Conservation (phyloP, 2,329 filamentous ascomycete genomes). For the Penicillium sumatraense region DNA sequence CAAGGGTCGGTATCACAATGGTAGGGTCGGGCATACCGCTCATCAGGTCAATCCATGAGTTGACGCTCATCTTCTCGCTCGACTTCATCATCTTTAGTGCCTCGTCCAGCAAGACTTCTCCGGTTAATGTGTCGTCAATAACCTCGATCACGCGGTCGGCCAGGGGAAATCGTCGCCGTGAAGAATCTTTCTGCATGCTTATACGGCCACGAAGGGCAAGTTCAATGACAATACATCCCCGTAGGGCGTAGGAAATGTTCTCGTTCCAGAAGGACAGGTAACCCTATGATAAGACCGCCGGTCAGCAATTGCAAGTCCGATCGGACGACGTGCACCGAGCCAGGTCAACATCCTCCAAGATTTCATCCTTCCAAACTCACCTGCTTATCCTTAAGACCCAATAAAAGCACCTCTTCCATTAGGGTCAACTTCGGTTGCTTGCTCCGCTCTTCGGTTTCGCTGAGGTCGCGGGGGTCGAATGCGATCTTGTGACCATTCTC, state of each 20-base stretch:
- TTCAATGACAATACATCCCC: conserved; percentile 98
- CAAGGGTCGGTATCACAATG: conserved; percentile 4
- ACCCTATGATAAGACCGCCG: conserved; percentile 61
- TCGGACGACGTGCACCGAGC: not conserved
- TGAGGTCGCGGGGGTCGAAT: conserved; percentile 95
- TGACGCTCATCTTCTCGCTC: conserved; percentile 99
- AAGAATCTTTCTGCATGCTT: conserved; percentile 97
- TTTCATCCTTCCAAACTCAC: conserved; percentile 56
- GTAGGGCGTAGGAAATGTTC: conserved; percentile 97
- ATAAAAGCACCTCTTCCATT: conserved; percentile 96
- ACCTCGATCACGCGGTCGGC: conserved; percentile 96
- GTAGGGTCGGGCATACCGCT: conserved; percentile 69
- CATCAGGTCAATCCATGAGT: conserved; percentile 98
- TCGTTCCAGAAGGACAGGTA: conserved; percentile 99
- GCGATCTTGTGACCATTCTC: conserved; percentile 99
- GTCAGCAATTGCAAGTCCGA: conserved; percentile 27
- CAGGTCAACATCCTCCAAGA: not conserved
- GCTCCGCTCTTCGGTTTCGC: conserved; percentile 91
- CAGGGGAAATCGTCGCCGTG: conserved; percentile 86
- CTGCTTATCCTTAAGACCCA: conserved; percentile 98
- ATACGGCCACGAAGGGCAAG: conserved; percentile 93
- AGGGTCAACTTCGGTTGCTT: conserved; percentile 98
- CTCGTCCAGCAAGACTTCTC: conserved; percentile 96
- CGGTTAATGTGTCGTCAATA: conserved; percentile 92
- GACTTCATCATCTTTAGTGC: conserved; percentile 99